Base-by-base conservation (phyloP, 768 basidiomycete species). In the Hericium rajendrae region DNA sequence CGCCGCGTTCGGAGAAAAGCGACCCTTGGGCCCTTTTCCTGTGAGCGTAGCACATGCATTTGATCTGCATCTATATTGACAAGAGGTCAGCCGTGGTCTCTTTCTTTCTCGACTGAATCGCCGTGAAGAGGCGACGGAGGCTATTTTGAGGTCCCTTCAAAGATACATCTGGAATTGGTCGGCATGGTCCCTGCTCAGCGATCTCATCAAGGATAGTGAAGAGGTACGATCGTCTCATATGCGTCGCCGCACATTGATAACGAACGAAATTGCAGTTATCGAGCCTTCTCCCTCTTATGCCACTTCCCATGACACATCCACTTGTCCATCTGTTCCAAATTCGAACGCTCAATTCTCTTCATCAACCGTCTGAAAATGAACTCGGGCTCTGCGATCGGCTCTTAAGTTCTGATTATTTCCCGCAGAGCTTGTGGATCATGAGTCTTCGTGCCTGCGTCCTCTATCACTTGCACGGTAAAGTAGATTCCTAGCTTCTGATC, bases 21-120 rank as follows among this genome's bases (percentile, higher is more conserved):
- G 91, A 97, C 68, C 88, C 93, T 3, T 95, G 88, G 81, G 70
- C 91, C 13, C 70, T 93, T 6, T 94, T 91, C 68, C 69, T 97
- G 93, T 94, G 56, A 59, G 85, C 70, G 9, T 46, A n/a, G n/a
- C 43, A 46, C 12, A 46, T 16, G 6, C n/a, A n/a, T n/a, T 46
- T n/a, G 16, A 46, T 6, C 18, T 10, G 43, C 20, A 46, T 43
- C n/a, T 38, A 48, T 5, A 28, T 52, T 48, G 60, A 15, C 52
- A 32, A 56, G 60, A 41, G 26, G 38, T 49, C 67, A 97, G 93
- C 60, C 89, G 91, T 68, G 89, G 87, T 0, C 71, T 97, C 4
- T 84, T 97, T 60, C 80, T 95, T 55, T 84, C 83, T 48, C 84
- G 91, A 12, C 73, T 94, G 51, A 82, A 83, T 50, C 78, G 88